phyloP scores from a whole-genome alignment of 805 yeast genomes.

The Candida broadrunensis region DNA sequence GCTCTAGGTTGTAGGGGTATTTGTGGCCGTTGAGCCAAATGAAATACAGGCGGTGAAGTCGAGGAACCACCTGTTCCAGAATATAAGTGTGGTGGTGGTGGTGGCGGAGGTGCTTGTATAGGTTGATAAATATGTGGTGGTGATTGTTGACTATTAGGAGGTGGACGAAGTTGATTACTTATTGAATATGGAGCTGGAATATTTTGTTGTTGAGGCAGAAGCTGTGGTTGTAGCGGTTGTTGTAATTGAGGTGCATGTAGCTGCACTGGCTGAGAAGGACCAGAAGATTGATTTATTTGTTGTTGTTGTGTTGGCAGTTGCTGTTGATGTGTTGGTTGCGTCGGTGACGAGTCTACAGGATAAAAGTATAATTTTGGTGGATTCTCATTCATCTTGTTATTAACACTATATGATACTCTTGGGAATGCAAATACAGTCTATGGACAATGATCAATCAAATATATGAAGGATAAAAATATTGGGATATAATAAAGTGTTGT shows the following conservation, averaged over 20 bases:
- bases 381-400: neutral
- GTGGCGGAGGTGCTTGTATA: slow-evolving; percentile 2
- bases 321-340: neutral
- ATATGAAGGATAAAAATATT: no score
- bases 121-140: slow-evolving; percentile 1
- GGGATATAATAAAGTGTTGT: no score
- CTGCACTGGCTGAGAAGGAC: neutral
- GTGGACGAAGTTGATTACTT: neutral
- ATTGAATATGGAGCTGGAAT: slow-evolving; percentile 3
- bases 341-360: neutral
- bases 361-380: neutral
- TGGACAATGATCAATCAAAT: no score
- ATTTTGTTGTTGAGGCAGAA: slow-evolving; percentile 4
- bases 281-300: neutral
- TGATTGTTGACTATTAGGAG: slow-evolving; percentile 3
- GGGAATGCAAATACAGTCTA: no score
- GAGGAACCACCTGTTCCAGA: no score
- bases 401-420: neutral
- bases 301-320: slow-evolving; percentile 1
- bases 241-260: slow-evolving; percentile 1
- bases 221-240: slow-evolving; percentile 4
- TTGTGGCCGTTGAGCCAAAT: neutral
- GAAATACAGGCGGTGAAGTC: no score
- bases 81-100: no score
- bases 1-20: neutral